phyloP scores from a whole-genome alignment of 768 basidiomycete species.

The Symmetrospora coprosmae region DNA sequence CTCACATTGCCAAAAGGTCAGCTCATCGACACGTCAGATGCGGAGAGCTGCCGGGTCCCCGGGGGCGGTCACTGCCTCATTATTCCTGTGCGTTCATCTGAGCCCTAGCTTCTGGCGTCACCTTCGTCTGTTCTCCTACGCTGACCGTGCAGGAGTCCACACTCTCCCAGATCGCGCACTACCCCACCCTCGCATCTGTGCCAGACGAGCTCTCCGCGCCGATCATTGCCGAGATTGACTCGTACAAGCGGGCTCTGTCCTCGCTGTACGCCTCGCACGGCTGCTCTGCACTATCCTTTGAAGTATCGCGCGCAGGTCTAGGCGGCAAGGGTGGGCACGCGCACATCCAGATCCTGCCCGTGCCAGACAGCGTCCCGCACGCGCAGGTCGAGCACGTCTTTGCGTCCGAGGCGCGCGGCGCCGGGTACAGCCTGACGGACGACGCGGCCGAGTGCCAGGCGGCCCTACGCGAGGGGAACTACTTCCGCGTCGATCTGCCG shows the following conservation, averaged over 20 bases:
- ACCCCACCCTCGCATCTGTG: conserved; percentile 69
- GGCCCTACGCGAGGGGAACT: no score
- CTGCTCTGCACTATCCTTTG: conserved; percentile 62
- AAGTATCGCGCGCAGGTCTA: conserved; percentile 55
- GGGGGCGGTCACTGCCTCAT: conserved; percentile 94
- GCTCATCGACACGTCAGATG: conserved; percentile 59
- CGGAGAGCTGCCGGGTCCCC: conserved; percentile 48
- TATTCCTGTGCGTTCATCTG: conserved; percentile 46
- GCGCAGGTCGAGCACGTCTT: conserved; percentile 67
- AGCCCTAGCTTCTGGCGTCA: not conserved
- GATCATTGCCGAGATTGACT: conserved; percentile 66
- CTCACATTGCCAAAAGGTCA: conserved; percentile 93
- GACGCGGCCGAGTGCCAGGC: no score
- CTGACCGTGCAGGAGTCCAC: no score
- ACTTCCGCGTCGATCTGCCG: conserved; percentile 83
- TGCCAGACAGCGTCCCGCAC: no score
- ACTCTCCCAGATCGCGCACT: conserved; percentile 64
- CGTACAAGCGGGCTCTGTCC: conserved; percentile 62
- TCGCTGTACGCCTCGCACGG: conserved; percentile 57
- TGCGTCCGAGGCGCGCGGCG: conserved; percentile 49
- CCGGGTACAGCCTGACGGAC: conserved; percentile 53
- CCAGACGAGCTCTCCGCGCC: conserved; percentile 60
- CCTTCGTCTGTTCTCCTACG: not conserved
- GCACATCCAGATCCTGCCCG: conserved; percentile 64
- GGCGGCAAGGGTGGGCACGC: conserved; percentile 82